Conservation (phyloP, 2,329 filamentous ascomycete species). For the Trichoderma gracile region DNA sequence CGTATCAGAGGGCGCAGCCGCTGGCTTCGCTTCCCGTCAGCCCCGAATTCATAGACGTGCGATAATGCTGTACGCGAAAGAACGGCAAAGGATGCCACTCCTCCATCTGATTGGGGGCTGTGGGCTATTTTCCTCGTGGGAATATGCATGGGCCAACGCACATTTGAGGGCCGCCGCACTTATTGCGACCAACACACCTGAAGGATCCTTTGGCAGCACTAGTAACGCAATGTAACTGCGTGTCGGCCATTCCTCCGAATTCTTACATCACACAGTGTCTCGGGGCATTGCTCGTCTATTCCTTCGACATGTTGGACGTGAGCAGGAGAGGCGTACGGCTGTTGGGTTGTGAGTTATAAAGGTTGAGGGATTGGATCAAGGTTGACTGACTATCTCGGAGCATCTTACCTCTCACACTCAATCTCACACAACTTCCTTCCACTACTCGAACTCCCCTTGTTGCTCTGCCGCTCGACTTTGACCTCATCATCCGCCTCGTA, state of each 20-base stretch:
- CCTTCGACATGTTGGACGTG: too few species aligned
- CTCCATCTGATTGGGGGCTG: neutral
- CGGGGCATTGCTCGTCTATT: too few species aligned
- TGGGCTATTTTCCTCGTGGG: neutral
- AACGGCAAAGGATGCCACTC: neutral
- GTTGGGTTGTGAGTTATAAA: neutral
- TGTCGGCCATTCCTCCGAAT: neutral
- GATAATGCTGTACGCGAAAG: neutral
- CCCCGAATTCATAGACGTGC: neutral
- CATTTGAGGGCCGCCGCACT: conserved; percentile 7
- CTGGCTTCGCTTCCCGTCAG: neutral
- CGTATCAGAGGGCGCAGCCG: neutral
- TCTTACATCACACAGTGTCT: conserved; percentile 3
- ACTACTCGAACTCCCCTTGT: neutral
- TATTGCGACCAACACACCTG: neutral
- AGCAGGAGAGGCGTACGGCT: too few species aligned
- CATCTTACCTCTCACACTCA: neutral
- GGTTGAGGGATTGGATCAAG: neutral
- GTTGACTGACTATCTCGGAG: neutral
- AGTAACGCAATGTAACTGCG: conserved; percentile 11
- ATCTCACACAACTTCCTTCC: neutral
- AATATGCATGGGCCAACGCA: conserved; percentile 1
- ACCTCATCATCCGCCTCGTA: neutral
- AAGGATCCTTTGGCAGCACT: conserved; percentile 4
- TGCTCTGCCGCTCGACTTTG: neutral